Base-by-base conservation (phyloP, 345 rosid genomes). In the Corymbia maculata region DNA sequence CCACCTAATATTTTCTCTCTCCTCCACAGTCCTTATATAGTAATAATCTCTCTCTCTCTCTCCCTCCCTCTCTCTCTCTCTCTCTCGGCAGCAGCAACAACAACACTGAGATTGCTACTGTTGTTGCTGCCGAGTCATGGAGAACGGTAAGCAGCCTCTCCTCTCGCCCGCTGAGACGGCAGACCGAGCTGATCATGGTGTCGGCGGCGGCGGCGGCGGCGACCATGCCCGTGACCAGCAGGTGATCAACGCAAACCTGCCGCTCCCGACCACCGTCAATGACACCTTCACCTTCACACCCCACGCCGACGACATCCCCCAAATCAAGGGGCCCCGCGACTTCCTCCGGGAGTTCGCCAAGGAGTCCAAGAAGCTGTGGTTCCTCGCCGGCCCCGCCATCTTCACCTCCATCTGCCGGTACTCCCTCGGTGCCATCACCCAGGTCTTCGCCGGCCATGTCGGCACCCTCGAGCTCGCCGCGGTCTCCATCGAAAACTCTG, bases 301-400 rank as follows among this genome's bases (percentile, higher is more conserved):
- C 26, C 90, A 88, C 50, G 55, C 93, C 85, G 93, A 91, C 1
- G 99, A 97, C 94, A 95, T 97, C 70, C 94, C 94, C 11, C 97
- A 95, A 1, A 95, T 97, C 91, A 91, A 64, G 49, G 79, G 91
- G 85, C 30, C 89, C 87, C 80, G 88, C 3, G 96, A 89, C 42
- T 96, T 97, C 92, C 90, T 86, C 80, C 91, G 91, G 21, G 95
- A 96, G 90, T 97, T 93, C 91, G 64, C 59, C 57, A 85, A 52
- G 9, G 99, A 97, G 86, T 85, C 92, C 45, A 94, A 92, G 89
- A 97, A 94, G 89, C 93, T 97, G 7, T 96, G 99, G 99, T 94
- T 88, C 93, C 92, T 97, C 2, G 99, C 99, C 4, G 98, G 96
- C 44, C 99, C 99, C 1, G 99, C 99, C 92, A 96, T 97, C 90